phyloP scores from a whole-genome alignment of 1,284 basidiomycete species.

The Cutaneotrichosporon cutaneum region DNA sequence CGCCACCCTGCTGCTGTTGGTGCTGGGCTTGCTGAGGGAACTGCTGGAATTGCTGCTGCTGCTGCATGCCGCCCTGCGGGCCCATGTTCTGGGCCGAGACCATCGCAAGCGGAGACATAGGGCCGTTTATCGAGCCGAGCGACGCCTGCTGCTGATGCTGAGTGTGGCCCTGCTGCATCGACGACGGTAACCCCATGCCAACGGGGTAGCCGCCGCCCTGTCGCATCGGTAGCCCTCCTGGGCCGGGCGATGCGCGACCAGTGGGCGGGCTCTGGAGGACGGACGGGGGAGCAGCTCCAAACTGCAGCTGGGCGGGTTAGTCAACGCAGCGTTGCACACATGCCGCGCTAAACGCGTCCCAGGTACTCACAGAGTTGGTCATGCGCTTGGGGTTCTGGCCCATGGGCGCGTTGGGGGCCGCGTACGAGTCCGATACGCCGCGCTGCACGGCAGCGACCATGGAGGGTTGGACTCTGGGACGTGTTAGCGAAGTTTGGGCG shows the following conservation, averaged over 20 bases:
- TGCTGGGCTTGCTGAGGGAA: background rate
- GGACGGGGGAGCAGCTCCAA: constrained; percentile 7
- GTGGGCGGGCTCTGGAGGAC: constrained; percentile 5
- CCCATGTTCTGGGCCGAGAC: background rate
- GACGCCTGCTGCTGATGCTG: constrained; percentile 7
- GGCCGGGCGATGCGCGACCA: constrained; percentile 19
- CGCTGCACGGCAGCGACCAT: constrained; percentile 13
- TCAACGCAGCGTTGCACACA: background rate
- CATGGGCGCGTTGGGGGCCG: constrained; percentile 1
- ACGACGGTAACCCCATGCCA: constrained; percentile 21
- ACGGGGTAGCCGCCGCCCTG: constrained; percentile 10
- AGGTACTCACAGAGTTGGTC: constrained; percentile 15
- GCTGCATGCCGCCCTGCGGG: background rate
- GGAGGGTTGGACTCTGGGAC: constrained; percentile 12
- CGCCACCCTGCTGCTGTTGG: constrained; percentile 2
- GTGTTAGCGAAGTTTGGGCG: background rate
- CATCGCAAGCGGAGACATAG: constrained; percentile 2
- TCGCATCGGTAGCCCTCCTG: background rate
- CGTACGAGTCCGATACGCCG: constrained; percentile 22
- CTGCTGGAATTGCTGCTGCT: constrained; percentile 8
- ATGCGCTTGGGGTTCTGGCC: constrained; percentile 17
- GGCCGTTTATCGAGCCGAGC: constrained; percentile 6
- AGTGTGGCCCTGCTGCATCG: constrained; percentile 9
- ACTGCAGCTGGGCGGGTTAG: constrained; percentile 1
- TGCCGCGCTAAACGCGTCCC: background rate